Conservation (phyloP, 495 filamentous ascomycete genomes). For the Trypethelium eluteriae region DNA sequence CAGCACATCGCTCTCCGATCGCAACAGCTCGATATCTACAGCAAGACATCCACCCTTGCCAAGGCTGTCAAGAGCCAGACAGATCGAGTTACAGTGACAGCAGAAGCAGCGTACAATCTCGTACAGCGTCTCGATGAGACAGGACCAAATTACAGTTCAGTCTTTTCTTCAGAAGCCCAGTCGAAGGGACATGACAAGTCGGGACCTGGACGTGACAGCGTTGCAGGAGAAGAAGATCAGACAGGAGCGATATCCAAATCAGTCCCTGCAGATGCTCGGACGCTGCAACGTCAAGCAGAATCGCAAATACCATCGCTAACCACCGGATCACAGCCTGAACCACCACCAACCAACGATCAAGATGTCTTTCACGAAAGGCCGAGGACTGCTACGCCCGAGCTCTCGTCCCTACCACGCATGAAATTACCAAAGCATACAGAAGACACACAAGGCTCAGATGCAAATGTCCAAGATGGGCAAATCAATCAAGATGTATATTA, state of each 20-base stretch:
- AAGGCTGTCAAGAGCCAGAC: conserved; percentile 57
- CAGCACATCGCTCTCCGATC: conserved; percentile 73
- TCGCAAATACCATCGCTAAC: conserved; percentile 47
- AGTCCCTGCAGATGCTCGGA: conserved; percentile 13
- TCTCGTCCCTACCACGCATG: conserved; percentile 50
- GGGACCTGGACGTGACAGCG: conserved; percentile 25
- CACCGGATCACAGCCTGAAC: conserved; percentile 36
- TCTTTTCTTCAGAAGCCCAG: neutral
- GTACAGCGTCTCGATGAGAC: conserved; percentile 49
- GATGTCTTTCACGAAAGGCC: conserved; percentile 55
- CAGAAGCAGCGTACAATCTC: conserved; percentile 54
- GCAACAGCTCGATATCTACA: conserved; percentile 71
- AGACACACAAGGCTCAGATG: conserved; percentile 37
- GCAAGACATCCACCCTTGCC: conserved; percentile 65
- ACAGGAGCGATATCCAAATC: conserved; percentile 11
- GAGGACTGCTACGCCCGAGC: conserved; percentile 37
- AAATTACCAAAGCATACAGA: conserved; percentile 53
- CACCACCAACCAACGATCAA: conserved; percentile 26
- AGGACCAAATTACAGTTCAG: conserved; percentile 21
- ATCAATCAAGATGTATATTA: conserved; percentile 50
- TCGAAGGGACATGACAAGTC: conserved; percentile 14
- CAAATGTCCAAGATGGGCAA: conserved; percentile 32
- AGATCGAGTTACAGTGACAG: conserved; percentile 55
- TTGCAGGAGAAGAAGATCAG: conserved; percentile 14
- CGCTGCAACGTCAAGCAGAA: conserved; percentile 48